Conservation (phyloP, 2,329 filamentous ascomycete species). For the Colletotrichum lini region DNA sequence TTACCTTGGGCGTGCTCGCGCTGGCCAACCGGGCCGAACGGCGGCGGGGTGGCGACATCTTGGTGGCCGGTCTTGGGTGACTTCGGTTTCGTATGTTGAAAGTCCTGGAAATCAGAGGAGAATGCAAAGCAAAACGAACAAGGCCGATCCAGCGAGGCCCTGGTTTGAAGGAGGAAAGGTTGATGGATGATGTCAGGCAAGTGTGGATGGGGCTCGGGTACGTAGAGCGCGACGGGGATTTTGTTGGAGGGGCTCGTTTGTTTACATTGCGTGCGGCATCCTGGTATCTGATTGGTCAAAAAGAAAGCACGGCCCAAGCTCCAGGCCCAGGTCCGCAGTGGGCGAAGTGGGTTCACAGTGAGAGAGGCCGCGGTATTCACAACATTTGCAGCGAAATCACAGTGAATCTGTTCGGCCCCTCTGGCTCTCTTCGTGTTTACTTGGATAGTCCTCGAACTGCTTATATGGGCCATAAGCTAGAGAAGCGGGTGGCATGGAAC, state of each 20-base stretch:
- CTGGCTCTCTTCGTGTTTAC: constrained; percentile 13
- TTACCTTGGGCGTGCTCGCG: constrained; percentile 53
- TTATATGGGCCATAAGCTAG: constrained; percentile 16
- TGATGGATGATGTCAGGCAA: constrained; percentile 42
- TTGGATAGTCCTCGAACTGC: constrained; percentile 21
- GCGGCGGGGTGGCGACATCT: constrained; percentile 60
- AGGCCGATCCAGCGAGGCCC: constrained; percentile 25
- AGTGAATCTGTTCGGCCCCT: constrained; percentile 7
- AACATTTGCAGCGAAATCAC: constrained; percentile 10
- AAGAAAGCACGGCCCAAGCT: constrained; percentile 27
- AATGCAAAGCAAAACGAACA: constrained; percentile 11
- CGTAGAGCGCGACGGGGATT: constrained; percentile 36
- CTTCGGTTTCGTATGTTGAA: constrained; percentile 16
- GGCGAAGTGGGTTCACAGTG: constrained; percentile 22
- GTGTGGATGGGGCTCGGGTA: constrained; percentile 31
- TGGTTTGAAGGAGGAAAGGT: constrained; percentile 17
- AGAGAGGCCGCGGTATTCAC: constrained; percentile 4
- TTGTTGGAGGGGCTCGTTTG: constrained; percentile 40
- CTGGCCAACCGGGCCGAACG: constrained; percentile 61
- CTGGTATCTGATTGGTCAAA: constrained; percentile 24
- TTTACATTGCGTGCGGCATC: constrained; percentile 34
- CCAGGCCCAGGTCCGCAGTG: constrained; percentile 11
- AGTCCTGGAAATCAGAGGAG: background rate
- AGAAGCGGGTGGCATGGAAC: constrained; percentile 21
- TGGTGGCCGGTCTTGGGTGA: constrained; percentile 40